Evolutionary conservation across 495 filamentous ascomycete genomes (phyloP).

Genomic region (Podospora sp.): DNA sequence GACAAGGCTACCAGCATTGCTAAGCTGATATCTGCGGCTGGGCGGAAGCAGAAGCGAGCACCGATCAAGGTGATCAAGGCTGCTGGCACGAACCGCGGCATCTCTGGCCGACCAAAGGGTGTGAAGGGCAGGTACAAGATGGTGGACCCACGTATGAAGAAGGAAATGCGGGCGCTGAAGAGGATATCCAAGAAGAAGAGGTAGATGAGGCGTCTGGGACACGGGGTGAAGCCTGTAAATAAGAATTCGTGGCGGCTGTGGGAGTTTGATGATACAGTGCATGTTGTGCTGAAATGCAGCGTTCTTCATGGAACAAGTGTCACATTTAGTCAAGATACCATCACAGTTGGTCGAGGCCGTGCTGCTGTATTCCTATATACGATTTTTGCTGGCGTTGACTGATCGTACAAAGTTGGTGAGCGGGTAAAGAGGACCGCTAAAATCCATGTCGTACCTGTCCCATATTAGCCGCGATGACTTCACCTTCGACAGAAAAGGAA

Average conservation of each 20-base stretch:
- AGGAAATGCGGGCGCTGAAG: slow-evolving; percentile 93
- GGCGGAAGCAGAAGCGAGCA: slow-evolving; percentile 82
- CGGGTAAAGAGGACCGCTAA: slow-evolving; percentile 60
- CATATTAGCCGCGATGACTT: too few species aligned
- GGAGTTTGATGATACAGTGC: too few species aligned
- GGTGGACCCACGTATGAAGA: slow-evolving; percentile 96
- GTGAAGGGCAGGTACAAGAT: slow-evolving; percentile 99
- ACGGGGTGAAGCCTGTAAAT: neutral
- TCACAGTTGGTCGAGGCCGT: too few species aligned
- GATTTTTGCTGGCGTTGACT: neutral
- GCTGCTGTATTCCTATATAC: neutral
- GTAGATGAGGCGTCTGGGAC: neutral
- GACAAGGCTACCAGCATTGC: slow-evolving; percentile 88
- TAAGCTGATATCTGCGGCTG: slow-evolving; percentile 77
- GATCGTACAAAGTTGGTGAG: slow-evolving; percentile 55
- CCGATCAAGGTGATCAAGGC: slow-evolving; percentile 91
- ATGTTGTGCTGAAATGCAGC: too few species aligned
- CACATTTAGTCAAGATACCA: too few species aligned
- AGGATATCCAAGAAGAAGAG: slow-evolving; percentile 56
- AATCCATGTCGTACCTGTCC: slow-evolving; percentile 70
- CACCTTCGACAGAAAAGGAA: neutral
- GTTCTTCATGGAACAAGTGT: too few species aligned
- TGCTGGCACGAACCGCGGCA: slow-evolving; percentile 78
- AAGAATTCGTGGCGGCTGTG: neutral
- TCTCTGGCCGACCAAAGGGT: slow-evolving; percentile 53